Base-by-base conservation (phyloP, 2,329 filamentous ascomycete species). In the Paecilomyces fulvus region DNA sequence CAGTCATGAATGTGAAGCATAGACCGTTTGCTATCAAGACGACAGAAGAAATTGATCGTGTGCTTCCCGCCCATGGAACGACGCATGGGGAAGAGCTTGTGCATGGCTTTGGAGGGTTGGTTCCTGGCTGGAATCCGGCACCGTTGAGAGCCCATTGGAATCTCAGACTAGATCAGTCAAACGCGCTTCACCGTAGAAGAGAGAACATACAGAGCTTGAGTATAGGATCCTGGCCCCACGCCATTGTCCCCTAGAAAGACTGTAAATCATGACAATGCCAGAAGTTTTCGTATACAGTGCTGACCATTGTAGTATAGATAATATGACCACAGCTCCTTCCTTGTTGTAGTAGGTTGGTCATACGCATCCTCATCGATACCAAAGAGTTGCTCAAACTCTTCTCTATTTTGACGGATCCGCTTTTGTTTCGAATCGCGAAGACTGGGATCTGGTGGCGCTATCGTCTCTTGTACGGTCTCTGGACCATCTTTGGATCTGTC, bases 271-370 rank as follows among this genome's bases (percentile, higher is more conserved):
- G 20, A 11, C 51, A 2, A 12, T 14, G 12, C n/a, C 9, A 6
- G 17, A 43, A 20, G 5, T 14, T 9, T 9, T 43, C 2, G 10
- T 10, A 28, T 30, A 28, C 31, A 20, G 28, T 9, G 21, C 37
- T 49, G 58, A 63, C 74, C 74, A 55, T 75, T 75, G 57, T 73
- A 76, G 56, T 76, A 76, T 11, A 75, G 68, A 57, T 76, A 76
- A 52, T 76, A 76, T 5, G 73, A 71, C 73, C 72, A 76, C 3
- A 76, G 59, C 54, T 76, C 74, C 57, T 65, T 72, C 17, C 68
- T 67, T 2, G 70, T 73, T 4, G 73, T 76, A 14, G 72, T 73
- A 7, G 73, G 73, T 52, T 74, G 70, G 7, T 69, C 64, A 55
- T 67, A 68, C 1, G 65, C 61, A 54, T 71, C 65, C 55, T 72